These are phyloP conservation scores for Phytophthora pisi DNA, from an alignment of 352 stramenopile species.

Conservation along the genomic window DNA sequence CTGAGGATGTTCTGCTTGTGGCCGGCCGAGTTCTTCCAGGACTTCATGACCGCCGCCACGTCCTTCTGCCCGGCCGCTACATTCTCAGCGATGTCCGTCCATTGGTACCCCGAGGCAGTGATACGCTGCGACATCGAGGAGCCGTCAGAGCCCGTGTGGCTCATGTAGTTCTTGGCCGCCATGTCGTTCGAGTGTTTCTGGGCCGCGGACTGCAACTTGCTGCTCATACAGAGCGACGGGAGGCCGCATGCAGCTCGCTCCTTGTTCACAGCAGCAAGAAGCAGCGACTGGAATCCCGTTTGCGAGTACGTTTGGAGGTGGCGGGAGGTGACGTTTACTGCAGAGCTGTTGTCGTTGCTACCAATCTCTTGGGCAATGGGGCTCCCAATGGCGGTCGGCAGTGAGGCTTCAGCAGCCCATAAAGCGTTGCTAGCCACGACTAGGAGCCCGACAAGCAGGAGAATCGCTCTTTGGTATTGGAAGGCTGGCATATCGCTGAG, in stretches of 20 bases:
- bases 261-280: slow-evolving; percentile 59
- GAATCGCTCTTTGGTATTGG: slow-evolving; percentile 5
- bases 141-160: slow-evolving; percentile 51
- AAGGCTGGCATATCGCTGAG: slow-evolving; percentile 9
- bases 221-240: slow-evolving; percentile 43
- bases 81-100: slow-evolving; percentile 58
- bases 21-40: slow-evolving; percentile 60
- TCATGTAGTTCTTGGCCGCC: slow-evolving; percentile 53
- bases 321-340: slow-evolving; percentile 11
- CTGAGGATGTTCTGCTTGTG: slow-evolving; percentile 54
- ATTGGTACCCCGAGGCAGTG: slow-evolving; percentile 45
- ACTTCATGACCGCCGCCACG: slow-evolving; percentile 50
- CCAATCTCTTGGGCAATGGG: slow-evolving; percentile 2
- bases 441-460: slow-evolving; percentile 21
- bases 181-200: slow-evolving; percentile 46
- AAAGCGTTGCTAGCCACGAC: slow-evolving; percentile 9
- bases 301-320: slow-evolving; percentile 29
- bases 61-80: slow-evolving; percentile 56
- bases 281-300: slow-evolving; percentile 26
- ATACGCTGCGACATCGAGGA: slow-evolving; percentile 54
- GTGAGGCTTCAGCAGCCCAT: neutral
- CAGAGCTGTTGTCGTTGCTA: neutral
- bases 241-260: slow-evolving; percentile 45
- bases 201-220: slow-evolving; percentile 36
- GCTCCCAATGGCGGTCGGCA: slow-evolving; percentile 3